These are phyloP conservation scores for Cytospora paraplurivora DNA, from an alignment of 2,329 filamentous ascomycete species.

Conservation along the genomic window DNA sequence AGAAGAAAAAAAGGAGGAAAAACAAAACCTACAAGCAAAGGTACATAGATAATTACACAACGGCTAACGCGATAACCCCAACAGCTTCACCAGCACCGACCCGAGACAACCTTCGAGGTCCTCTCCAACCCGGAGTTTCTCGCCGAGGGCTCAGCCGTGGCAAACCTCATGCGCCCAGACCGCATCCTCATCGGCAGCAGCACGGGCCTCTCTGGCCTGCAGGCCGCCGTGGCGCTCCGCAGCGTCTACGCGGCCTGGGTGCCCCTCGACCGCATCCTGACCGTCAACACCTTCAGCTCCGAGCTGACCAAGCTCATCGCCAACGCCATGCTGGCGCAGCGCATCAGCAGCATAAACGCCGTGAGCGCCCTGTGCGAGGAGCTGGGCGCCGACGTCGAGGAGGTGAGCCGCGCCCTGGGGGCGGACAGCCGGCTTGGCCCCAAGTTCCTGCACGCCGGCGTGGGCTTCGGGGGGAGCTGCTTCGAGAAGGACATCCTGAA, in stretches of 20 bases:
- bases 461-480: slow-evolving; percentile 67
- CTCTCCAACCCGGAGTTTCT: slow-evolving; percentile 67
- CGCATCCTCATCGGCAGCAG: slow-evolving; percentile 63
- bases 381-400: slow-evolving; percentile 59
- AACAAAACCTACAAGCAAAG: background rate
- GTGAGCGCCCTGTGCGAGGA: slow-evolving; percentile 63
- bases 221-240: slow-evolving; percentile 53
- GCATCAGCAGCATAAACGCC: slow-evolving; percentile 66
- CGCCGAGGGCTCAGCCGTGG: slow-evolving; percentile 62
- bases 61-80: slow-evolving; percentile 2
- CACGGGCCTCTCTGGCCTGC: slow-evolving; percentile 47
- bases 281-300: slow-evolving; percentile 61
- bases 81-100: slow-evolving; percentile 40
- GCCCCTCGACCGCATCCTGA: slow-evolving; percentile 53
- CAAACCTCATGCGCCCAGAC: slow-evolving; percentile 58
- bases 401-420: slow-evolving; percentile 57
- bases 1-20: background rate
- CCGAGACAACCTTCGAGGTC: slow-evolving; percentile 56
- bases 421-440: slow-evolving; percentile 58
- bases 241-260: slow-evolving; percentile 61
- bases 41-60: background rate
- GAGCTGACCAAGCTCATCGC: slow-evolving; percentile 65
- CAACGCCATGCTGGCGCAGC: slow-evolving; percentile 65
- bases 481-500: slow-evolving; percentile 65
- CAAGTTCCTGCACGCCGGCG: slow-evolving; percentile 58